A percentile compares a stretch with the other conserved stretches of the same genome.
These are phyloP conservation scores for Plantago ovata DNA, from an alignment of 257 asterid species.

Conservation along the genomic window DNA sequence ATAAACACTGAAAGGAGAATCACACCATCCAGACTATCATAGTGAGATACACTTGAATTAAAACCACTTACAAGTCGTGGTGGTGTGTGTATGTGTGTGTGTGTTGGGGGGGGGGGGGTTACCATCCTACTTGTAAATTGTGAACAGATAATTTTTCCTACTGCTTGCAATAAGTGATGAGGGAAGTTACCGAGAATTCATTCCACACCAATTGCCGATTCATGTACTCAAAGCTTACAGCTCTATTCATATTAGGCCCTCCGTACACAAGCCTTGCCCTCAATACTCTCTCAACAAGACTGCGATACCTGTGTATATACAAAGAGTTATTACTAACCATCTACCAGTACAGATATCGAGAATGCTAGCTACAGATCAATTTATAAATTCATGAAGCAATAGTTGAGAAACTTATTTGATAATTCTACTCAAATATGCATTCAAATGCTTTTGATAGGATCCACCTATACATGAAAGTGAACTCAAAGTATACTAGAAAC, in stretches of 20 bases:
- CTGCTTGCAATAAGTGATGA: constrained; percentile 6
- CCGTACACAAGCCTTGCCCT: constrained; percentile 93
- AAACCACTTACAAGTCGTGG: background rate
- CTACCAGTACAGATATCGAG: background rate
- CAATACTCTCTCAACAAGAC: constrained; percentile 77
- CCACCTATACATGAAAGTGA: no score
- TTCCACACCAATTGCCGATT: constrained; percentile 98
- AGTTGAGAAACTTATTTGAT: no score
- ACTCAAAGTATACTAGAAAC: no score
- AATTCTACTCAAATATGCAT: no score
- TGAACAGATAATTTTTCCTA: no score
- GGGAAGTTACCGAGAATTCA: constrained; percentile 76
- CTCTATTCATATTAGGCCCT: constrained; percentile 88
- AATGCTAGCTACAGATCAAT: background rate
- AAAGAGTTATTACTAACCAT: constrained; percentile 16
- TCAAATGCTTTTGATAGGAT: no score
- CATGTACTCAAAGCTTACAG: constrained; percentile 98
- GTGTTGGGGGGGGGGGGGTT: background rate
- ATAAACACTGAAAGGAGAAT: background rate
- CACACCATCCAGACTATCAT: no score
- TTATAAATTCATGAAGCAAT: no score
- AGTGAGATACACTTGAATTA: no score
- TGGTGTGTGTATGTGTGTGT: no score
- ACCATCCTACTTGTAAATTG: no score
- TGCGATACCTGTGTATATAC: constrained; percentile 63